Conservation (phyloP, 345 rosid species). For the Gossypium anomalum region DNA sequence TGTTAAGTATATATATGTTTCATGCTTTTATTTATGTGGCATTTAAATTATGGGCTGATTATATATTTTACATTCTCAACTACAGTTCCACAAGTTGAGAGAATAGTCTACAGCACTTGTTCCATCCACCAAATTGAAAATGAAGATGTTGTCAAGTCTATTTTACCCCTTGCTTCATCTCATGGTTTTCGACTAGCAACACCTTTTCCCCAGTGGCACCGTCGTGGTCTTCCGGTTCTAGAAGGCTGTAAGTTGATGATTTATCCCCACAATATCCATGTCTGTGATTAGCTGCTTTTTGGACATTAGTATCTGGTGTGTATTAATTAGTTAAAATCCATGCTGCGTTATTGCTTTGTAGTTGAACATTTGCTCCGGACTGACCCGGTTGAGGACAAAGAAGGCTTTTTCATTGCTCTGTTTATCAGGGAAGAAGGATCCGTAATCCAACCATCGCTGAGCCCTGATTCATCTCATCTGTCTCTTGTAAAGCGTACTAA, state of each 20-base stretch:
- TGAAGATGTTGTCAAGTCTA: constrained; percentile 72
- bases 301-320: background rate
- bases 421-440: constrained; percentile 29
- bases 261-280: background rate
- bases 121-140: constrained; percentile 82
- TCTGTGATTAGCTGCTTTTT: background rate
- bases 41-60: background rate
- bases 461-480: background rate
- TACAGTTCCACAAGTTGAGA: constrained; percentile 61
- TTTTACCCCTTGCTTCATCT: constrained; percentile 49
- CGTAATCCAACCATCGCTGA: background rate
- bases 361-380: constrained; percentile 46
- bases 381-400: constrained; percentile 60
- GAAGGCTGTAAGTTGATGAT: constrained; percentile 54
- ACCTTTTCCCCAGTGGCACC: constrained; percentile 71
- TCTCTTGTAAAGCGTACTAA: background rate
- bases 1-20: constrained; percentile 36
- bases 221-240: constrained; percentile 70
- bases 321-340: background rate
- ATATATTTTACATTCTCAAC: background rate
- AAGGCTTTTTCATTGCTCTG: constrained; percentile 83
- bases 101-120: constrained; percentile 87
- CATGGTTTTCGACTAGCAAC: constrained; percentile 55
- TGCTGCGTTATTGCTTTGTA: constrained; percentile 21
- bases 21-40: background rate